These are phyloP conservation scores for Pulveroboletus ravenelii DNA, from an alignment of 768 basidiomycete genomes.

Conservation along the genomic window DNA sequence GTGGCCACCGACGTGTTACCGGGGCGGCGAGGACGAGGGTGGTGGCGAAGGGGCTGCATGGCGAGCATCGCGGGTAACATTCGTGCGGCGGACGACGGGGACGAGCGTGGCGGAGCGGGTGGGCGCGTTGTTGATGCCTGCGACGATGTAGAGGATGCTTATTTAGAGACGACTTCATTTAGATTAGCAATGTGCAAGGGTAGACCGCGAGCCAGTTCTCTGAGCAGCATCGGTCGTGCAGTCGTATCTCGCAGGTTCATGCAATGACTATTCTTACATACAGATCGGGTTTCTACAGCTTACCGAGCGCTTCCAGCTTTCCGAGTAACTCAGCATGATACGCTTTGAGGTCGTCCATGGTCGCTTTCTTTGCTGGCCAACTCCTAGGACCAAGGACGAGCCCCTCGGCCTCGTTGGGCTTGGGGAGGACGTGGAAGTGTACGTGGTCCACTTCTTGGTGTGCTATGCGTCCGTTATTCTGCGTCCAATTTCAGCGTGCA, in stretches of 20 bases:
- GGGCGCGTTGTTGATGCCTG: conserved; percentile 5
- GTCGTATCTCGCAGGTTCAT: too few species aligned
- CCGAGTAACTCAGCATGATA: conserved; percentile 17
- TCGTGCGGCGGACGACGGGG: conserved; percentile 12
- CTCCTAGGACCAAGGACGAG: conserved; percentile 51
- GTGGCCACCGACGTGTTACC: conserved; percentile 51
- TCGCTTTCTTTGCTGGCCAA: conserved; percentile 45
- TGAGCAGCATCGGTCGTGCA: too few species aligned
- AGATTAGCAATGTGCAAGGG: too few species aligned
- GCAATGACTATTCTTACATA: neutral
- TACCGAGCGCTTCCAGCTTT: conserved; percentile 16
- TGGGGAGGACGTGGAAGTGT: conserved; percentile 93
- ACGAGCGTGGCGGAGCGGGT: conserved; percentile 11
- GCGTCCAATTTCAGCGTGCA: neutral
- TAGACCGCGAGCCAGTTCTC: too few species aligned
- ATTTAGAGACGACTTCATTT: neutral
- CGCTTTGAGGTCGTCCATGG: conserved; percentile 21
- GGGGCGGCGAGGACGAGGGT: conserved; percentile 16
- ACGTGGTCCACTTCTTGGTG: conserved; percentile 79
- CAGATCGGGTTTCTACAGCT: conserved; percentile 10
- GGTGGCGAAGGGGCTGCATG: conserved; percentile 1
- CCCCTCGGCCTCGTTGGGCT: conserved; percentile 68
- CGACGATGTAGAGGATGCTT: too few species aligned
- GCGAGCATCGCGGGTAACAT: conserved; percentile 13
- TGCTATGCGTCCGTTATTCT: conserved; percentile 68